A percentile compares a stretch with the other conserved stretches of the same genome.
These are phyloP conservation scores for Nelumbo lutea DNA, from an alignment of 164 flowering plant genomes.

Conservation along the genomic window DNA sequence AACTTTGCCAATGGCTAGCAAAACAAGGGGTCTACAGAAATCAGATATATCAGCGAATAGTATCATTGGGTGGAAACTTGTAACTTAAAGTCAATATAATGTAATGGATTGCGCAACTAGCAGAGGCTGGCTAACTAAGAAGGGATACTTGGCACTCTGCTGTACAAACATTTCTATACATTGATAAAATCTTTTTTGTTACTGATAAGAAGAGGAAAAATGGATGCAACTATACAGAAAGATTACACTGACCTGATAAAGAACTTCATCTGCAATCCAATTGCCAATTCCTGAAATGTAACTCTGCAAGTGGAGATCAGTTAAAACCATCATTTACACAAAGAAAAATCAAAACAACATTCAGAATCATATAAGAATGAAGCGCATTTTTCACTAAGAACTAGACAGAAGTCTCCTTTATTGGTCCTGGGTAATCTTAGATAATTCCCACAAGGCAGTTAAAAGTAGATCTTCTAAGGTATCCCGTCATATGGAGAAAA, in stretches of 20 bases:
- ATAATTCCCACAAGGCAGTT: neutral
- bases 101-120: too few species aligned
- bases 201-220: too few species aligned
- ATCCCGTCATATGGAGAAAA: neutral
- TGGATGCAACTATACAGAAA: neutral
- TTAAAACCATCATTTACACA: neutral
- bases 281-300: conserved; percentile 91
- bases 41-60: too few species aligned
- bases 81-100: too few species aligned
- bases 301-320: conserved; percentile 47
- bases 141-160: too few species aligned
- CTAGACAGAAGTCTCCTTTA: neutral
- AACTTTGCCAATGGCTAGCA: too few species aligned
- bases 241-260: conserved; percentile 66
- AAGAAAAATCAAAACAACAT: neutral
- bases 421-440: neutral
- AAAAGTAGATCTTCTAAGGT: neutral
- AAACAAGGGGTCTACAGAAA: too few species aligned
- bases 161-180: too few species aligned
- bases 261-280: conserved; percentile 98
- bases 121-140: too few species aligned
- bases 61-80: too few species aligned
- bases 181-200: too few species aligned
- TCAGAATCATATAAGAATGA: neutral
- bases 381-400: neutral